Conservation (phyloP, 2,329 filamentous ascomycete genomes). For the Aspergillus niger region DNA sequence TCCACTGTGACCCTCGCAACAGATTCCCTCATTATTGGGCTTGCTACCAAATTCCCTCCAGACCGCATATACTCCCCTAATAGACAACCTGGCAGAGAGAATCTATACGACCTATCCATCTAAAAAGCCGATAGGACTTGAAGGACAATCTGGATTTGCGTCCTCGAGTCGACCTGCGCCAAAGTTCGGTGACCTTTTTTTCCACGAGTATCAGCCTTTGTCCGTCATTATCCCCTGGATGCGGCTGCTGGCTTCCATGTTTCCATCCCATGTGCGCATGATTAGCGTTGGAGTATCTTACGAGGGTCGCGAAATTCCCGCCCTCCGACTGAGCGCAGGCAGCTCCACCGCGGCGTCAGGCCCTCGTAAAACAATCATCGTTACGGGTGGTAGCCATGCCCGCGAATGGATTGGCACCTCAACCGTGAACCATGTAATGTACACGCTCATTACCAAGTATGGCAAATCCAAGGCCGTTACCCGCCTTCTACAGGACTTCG, state of each 20-base stretch:
- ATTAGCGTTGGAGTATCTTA: conserved; percentile 80
- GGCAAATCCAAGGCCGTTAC: conserved; percentile 71
- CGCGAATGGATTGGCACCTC: conserved; percentile 95
- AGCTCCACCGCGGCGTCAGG: conserved; percentile 49
- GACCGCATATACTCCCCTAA: conserved; percentile 70
- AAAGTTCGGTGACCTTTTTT: conserved; percentile 69
- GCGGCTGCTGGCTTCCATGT: conserved; percentile 85
- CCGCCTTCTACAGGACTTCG: conserved; percentile 77
- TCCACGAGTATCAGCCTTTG: conserved; percentile 86
- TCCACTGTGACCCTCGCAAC: conserved; percentile 2
- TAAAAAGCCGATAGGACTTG: conserved; percentile 33
- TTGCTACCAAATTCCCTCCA: conserved; percentile 76
- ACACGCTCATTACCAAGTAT: conserved; percentile 81
- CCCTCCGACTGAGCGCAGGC: conserved; percentile 71
- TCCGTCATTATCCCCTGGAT: conserved; percentile 89
- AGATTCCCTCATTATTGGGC: conserved; percentile 72
- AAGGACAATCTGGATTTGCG: conserved; percentile 32
- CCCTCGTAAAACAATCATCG: conserved; percentile 72
- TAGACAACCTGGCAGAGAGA: conserved; percentile 76
- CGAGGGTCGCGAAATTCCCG: conserved; percentile 83
- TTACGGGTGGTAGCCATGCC: conserved; percentile 86
- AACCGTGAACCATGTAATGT: conserved; percentile 87
- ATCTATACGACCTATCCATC: conserved; percentile 75
- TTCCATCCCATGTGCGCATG: conserved; percentile 74
- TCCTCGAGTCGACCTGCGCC: conserved; percentile 35